Base-by-base conservation (phyloP, 257 asterid species). In the Vinca minor region DNA sequence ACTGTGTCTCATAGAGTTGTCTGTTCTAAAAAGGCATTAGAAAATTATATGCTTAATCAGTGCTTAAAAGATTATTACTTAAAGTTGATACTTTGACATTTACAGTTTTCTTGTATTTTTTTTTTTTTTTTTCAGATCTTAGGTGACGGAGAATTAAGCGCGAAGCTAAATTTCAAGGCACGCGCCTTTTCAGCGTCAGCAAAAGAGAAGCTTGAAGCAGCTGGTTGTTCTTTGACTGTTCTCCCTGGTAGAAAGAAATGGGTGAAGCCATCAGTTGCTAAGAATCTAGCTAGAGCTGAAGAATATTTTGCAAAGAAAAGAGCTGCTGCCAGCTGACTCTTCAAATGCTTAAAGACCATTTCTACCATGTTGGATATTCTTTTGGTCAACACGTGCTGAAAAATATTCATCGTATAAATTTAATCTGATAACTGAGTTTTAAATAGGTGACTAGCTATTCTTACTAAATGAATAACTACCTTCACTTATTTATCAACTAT, bases 301-400 rank as follows among this genome's bases (percentile, higher is more conserved):
- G 95, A 85, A 77, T 89, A 89, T 71, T 89, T 87, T 71, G 91
- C 92, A 25, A 87, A 85, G 89, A 90, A 90, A 78, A 74, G 84
- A 66, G 95, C 93, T 21, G 72, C 71, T 23, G 38, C 38, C 74
- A 21, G 69, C 68, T 3, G 87, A 71, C 26, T 5, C 81, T 59
- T 59, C 76, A 55, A 64, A 82, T 60, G 77, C 85, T 42, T 84
- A 67, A 84, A 44, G 46, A 67, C 39, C 31, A 21, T 34, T 55
- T 58, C 71, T 59, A 64, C 18, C 41, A 39, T 65, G 72, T 34
- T 57, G 66, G n/a, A n/a, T n/a, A n/a, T n/a, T n/a, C n/a, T n/a
- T n/a, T n/a, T n/a, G n/a, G n/a, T n/a, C n/a, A n/a, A n/a, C n/a
- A n/a, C n/a, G n/a, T n/a, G n/a, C n/a, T n/a, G n/a, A n/a, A n/a